Conservation (phyloP, 2,329 filamentous ascomycete genomes). For the Nemania bipapillata region DNA sequence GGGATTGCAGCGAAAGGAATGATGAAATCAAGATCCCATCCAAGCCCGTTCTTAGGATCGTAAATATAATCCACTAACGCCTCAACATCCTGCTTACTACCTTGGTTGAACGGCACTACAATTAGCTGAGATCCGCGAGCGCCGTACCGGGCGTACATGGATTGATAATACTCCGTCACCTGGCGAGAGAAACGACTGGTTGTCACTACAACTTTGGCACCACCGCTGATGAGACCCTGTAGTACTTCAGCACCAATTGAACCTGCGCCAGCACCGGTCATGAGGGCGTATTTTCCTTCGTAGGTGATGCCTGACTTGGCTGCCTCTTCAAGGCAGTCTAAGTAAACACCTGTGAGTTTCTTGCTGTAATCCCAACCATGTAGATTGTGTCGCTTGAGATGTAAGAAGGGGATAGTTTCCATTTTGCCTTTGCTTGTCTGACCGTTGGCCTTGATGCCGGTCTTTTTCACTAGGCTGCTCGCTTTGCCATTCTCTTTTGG, state of each 20-base stretch:
- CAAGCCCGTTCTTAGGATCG: constrained; percentile 92
- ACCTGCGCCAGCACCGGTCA: constrained; percentile 97
- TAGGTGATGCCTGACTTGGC: constrained; percentile 89
- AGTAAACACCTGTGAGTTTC: constrained; percentile 91
- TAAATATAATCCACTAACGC: constrained; percentile 96
- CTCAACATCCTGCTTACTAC: constrained; percentile 97
- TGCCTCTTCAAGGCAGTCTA: constrained; percentile 89
- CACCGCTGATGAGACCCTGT: constrained; percentile 94
- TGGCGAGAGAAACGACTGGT: constrained; percentile 96
- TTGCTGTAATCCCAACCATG: constrained; percentile 99
- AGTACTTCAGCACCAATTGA: constrained; percentile 98
- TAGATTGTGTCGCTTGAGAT: constrained; percentile 91
- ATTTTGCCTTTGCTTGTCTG: constrained; percentile 83
- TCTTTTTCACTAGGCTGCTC: constrained; percentile 62
- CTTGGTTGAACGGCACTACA: constrained; percentile 98
- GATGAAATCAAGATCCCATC: constrained; percentile 97
- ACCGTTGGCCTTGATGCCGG: constrained; percentile 62
- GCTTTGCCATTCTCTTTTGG: constrained; percentile 82
- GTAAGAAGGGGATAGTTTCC: constrained; percentile 96
- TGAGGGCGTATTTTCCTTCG: constrained; percentile 93
- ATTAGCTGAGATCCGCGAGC: constrained; percentile 95
- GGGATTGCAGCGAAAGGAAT: constrained; percentile 97
- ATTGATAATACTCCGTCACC: constrained; percentile 98
- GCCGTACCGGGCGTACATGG: constrained; percentile 95
- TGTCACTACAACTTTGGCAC: constrained; percentile 95